These are phyloP conservation scores for Sphaerostilbella broomeana DNA, from an alignment of 2,329 filamentous ascomycete species.

Conservation along the genomic window DNA sequence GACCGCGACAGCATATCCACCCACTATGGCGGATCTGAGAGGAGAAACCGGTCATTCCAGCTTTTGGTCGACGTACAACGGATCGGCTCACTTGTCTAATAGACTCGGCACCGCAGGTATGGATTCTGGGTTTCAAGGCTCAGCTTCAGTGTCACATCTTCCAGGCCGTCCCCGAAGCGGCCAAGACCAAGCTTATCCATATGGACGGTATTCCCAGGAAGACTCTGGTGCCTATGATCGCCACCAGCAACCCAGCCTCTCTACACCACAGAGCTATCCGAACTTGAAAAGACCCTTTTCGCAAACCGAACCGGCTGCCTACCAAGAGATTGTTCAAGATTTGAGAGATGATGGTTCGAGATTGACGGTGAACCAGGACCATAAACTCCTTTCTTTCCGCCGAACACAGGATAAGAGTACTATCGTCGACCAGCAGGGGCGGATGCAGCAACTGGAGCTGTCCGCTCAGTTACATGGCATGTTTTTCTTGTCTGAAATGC, in stretches of 20 bases:
- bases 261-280: conserved; percentile 46
- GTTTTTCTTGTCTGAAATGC: conserved; percentile 81
- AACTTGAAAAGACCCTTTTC: conserved; percentile 53
- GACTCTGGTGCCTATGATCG: conserved; percentile 49
- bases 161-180: conserved; percentile 45
- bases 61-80: conserved; percentile 53
- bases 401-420: conserved; percentile 53
- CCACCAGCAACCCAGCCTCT: conserved; percentile 41
- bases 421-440: conserved; percentile 52
- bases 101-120: conserved; percentile 43
- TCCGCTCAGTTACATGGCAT: conserved; percentile 77
- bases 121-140: conserved; percentile 42
- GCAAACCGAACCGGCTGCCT: conserved; percentile 47
- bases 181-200: conserved; percentile 44
- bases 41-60: conserved; percentile 50
- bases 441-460: conserved; percentile 55
- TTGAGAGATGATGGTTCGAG: conserved; percentile 52
- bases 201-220: conserved; percentile 49
- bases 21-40: conserved; percentile 59
- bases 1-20: conserved; percentile 50
- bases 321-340: conserved; percentile 56
- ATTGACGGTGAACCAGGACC: conserved; percentile 52
- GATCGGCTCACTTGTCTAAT: conserved; percentile 46
- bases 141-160: conserved; percentile 40
- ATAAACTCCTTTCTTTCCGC: conserved; percentile 54